A percentile compares a stretch with the other conserved stretches of the same genome.
Evolutionary conservation across 1,139 yeast genomes (phyloP).

Genomic region (Debaryomyces fabryi): DNA sequence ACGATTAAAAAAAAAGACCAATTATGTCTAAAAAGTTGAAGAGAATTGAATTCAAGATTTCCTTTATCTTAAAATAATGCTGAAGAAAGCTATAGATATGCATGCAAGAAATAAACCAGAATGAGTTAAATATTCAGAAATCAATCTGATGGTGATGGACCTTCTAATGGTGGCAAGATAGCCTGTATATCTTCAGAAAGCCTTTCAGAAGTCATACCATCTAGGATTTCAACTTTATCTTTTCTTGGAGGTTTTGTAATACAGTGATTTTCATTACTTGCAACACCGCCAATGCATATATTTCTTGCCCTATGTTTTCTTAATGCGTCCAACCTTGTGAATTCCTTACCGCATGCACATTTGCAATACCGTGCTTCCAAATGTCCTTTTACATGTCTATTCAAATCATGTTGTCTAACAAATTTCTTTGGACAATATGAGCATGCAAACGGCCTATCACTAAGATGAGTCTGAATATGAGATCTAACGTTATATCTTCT

Average conservation of each 20-base stretch:
- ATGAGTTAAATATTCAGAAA: background rate
- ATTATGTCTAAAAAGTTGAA: background rate
- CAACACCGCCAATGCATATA: constrained; percentile 75
- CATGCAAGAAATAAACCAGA: background rate
- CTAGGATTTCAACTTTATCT: constrained; percentile 20
- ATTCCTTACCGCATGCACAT: constrained; percentile 92
- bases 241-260: constrained; percentile 34
- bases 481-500: constrained; percentile 94
- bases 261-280: constrained; percentile 23
- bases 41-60: constrained; percentile 7
- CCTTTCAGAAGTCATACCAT: constrained; percentile 23
- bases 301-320: constrained; percentile 77
- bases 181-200: constrained; percentile 9
- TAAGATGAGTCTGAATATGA: constrained; percentile 94
- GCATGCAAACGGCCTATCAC: constrained; percentile 85
- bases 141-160: background rate
- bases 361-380: constrained; percentile 66
- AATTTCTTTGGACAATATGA: constrained; percentile 66
- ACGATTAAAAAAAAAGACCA: background rate
- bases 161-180: background rate
- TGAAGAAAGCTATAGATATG: background rate
- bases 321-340: constrained; percentile 87
- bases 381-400: constrained; percentile 89
- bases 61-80: background rate
- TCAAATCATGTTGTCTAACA: constrained; percentile 89